Evolutionary conservation across 176 grass and related monocot species (phyloP), one percentile per base, ranked within the genome.

Genomic region (Aegilops umbellulata): DNA sequence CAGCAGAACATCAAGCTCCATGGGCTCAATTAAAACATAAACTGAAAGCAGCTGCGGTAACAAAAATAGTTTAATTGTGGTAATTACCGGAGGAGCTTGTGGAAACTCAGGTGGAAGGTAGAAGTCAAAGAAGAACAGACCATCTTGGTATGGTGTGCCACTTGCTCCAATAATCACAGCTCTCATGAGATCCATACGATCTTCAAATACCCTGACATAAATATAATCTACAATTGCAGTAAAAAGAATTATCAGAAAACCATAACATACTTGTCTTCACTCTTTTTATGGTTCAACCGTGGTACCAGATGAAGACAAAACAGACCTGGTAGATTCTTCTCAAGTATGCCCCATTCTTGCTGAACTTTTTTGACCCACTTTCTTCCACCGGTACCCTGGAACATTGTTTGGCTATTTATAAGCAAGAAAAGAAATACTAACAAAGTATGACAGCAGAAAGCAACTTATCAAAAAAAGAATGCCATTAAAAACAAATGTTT

Each of bases 91-190:
- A 74, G 97, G 94, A 65, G 94, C 97, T 91, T 96, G 86, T 38
- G 97, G 94, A 62, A 91, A 99, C 57, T 99, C 97, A 26, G 88
- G 83, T 81, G 97, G 92, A 77, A 99, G 90, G 80, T 94, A 88
- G 78, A 99, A 99, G 64, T 99, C 97, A 74, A 99, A 99, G 87
- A 99, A 99, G 92, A 99, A 99, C 42, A 99, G 87, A 24, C 97
- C 97, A 68, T 99, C 97, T 72, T 99, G 97, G 83, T 99, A 99
- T 5, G 97, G 97, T 75, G 97, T 99, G 87, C 92, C 97, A 74
- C 90, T 89, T 36, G 94, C 97, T 74, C 97, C 97, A 86, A 99
- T 68, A 89, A 99, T 99, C 60, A 96, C 97, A 4, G 88, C 94
- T 86, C 97, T 95, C 80, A 99, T 73, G 60, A 99, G 90, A 86